Conservation (phyloP, 106 monocot species). For the Platanthera zijinensis region DNA sequence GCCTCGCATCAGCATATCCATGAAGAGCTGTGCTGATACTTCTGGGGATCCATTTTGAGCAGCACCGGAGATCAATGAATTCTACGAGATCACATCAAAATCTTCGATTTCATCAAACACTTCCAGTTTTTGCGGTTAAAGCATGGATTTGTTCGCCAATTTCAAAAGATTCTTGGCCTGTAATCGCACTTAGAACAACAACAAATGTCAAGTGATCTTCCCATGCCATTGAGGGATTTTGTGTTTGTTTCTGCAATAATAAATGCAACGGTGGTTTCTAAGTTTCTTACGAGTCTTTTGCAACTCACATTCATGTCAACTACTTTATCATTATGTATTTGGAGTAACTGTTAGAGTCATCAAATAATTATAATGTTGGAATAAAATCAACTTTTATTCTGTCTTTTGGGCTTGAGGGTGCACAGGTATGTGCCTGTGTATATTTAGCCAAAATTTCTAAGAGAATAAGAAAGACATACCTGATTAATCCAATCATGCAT, state of each 20-base stretch:
- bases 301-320: too few relatives aligned
- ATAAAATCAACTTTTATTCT: too few relatives aligned
- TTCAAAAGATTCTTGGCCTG: conserved; percentile 13
- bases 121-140: conserved; percentile 29
- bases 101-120: conserved; percentile 49
- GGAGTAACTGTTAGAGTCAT: too few relatives aligned
- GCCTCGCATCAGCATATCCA: conserved; percentile 31
- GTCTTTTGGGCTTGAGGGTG: background rate
- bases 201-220: conserved; percentile 41
- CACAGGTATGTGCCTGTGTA: background rate
- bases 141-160: conserved; percentile 45
- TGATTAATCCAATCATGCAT: background rate
- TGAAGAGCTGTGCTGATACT: conserved; percentile 30
- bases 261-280: too few relatives aligned
- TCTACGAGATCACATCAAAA: conserved; percentile 63
- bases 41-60: too few relatives aligned
- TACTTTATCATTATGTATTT: too few relatives aligned
- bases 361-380: too few relatives aligned
- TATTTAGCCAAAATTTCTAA: background rate
- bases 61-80: conserved; percentile 70
- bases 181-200: conserved; percentile 28
- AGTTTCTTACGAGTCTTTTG: too few relatives aligned
- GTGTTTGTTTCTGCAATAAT: too few relatives aligned
- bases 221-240: too few relatives aligned
- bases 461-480: background rate